Percentiles rank a stretch among this genome's conserved stretches.
These are phyloP conservation scores for Yamadazyma aaseri DNA, from an alignment of 1,139 yeast genomes.

Conservation along the genomic window DNA sequence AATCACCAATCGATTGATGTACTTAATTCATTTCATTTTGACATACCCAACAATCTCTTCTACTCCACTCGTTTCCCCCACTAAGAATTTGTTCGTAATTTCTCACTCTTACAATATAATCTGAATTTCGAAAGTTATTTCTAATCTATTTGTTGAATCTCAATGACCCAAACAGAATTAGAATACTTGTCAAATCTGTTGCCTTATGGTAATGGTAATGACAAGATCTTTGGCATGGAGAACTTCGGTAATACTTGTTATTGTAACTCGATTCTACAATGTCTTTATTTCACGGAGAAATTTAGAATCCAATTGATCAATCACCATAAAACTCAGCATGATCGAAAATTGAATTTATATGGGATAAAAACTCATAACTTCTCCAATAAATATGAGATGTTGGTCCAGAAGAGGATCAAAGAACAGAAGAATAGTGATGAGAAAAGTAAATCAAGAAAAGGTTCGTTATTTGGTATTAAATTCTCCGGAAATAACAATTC, in stretches of 20 bases:
- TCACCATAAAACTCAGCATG: slow-evolving; percentile 35
- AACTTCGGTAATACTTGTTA: slow-evolving; percentile 95
- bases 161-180: slow-evolving; percentile 7
- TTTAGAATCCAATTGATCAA: slow-evolving; percentile 59
- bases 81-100: slow-evolving; percentile 1
- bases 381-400: slow-evolving; percentile 44
- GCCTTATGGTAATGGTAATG: slow-evolving; percentile 63
- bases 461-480: slow-evolving; percentile 43
- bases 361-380: slow-evolving; percentile 49
- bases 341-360: slow-evolving; percentile 34
- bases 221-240: slow-evolving; percentile 88
- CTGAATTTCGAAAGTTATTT: not conserved
- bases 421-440: slow-evolving; percentile 33
- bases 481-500: slow-evolving; percentile 19
- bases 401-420: slow-evolving; percentile 35
- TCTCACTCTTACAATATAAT: slow-evolving; percentile 1
- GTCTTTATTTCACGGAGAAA: slow-evolving; percentile 70
- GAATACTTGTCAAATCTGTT: slow-evolving; percentile 10
- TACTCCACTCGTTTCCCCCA: slow-evolving; percentile 1
- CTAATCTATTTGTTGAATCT: no score
- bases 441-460: slow-evolving; percentile 32
- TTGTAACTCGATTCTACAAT: slow-evolving; percentile 88
- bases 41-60: not conserved
- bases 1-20: no score
- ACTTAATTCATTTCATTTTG: no score